These are phyloP conservation scores for Penicillium brasilianum DNA, from an alignment of 2,329 filamentous ascomycete species.

Conservation along the genomic window DNA sequence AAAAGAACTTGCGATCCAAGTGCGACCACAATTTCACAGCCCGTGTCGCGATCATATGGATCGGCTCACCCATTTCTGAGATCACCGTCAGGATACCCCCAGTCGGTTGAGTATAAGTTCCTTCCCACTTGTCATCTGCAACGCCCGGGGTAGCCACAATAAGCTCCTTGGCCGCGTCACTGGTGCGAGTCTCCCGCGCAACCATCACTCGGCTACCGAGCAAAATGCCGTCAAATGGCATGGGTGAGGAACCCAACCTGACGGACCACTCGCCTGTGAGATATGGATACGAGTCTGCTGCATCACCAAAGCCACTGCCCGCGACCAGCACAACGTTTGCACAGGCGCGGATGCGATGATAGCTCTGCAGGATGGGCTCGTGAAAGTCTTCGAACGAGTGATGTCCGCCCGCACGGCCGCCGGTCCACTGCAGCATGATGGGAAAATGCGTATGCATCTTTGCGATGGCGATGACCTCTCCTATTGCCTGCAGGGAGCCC, in stretches of 20 bases:
- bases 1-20: constrained; percentile 4
- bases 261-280: constrained; percentile 87
- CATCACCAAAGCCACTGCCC: constrained; percentile 86
- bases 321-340: constrained; percentile 88
- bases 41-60: not conserved
- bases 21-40: not conserved
- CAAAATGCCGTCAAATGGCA: constrained; percentile 90
- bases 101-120: constrained; percentile 2
- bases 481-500: constrained; percentile 5
- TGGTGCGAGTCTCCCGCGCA: constrained; percentile 83
- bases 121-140: constrained; percentile 1
- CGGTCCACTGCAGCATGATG: constrained; percentile 12
- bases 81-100: constrained; percentile 3
- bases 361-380: constrained; percentile 4
- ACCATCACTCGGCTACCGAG: constrained; percentile 96
- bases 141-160: constrained; percentile 1
- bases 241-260: constrained; percentile 83
- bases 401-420: constrained; percentile 10
- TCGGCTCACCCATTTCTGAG: constrained; percentile 4
- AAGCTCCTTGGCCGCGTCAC: constrained; percentile 1
- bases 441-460: constrained; percentile 3
- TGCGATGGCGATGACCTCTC: constrained; percentile 8
- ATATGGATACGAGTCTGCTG: constrained; percentile 90
- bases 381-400: constrained; percentile 13
- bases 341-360: constrained; percentile 43